Evolutionary conservation across 805 yeast genomes (phyloP).

Genomic region (Scheffersomyces stipitis): DNA sequence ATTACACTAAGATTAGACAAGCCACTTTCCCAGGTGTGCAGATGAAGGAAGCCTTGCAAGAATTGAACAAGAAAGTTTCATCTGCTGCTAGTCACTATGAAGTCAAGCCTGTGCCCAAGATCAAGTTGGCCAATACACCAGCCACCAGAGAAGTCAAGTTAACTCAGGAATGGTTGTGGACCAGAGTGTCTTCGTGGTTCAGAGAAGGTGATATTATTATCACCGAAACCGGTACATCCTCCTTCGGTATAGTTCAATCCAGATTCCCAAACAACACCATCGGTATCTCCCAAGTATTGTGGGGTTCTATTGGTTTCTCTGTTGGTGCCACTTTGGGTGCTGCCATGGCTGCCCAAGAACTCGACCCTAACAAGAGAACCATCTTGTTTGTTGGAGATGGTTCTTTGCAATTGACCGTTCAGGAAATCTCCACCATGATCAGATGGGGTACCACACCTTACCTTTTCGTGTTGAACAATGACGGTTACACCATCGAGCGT

Average conservation of each 20-base stretch:
- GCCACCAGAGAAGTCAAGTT: conserved; percentile 31
- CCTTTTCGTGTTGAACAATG: conserved; percentile 67
- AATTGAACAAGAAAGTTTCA: conserved; percentile 36
- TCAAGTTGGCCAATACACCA: conserved; percentile 47
- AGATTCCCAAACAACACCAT: conserved; percentile 60
- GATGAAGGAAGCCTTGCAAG: conserved; percentile 51
- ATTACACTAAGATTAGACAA: conserved; percentile 65
- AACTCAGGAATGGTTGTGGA: conserved; percentile 70
- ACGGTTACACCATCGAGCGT: conserved; percentile 75
- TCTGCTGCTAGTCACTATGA: conserved; percentile 42
- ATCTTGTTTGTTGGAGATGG: conserved; percentile 74
- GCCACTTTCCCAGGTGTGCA: conserved; percentile 73
- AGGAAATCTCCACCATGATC: conserved; percentile 68
- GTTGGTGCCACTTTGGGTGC: conserved; percentile 72
- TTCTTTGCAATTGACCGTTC: conserved; percentile 71
- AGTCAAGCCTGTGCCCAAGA: conserved; percentile 57
- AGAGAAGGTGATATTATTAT: conserved; percentile 65
- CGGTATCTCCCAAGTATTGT: conserved; percentile 72
- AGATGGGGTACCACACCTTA: conserved; percentile 68
- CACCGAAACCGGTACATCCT: conserved; percentile 75
- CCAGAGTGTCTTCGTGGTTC: conserved; percentile 59
- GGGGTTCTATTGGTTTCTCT: conserved; percentile 76
- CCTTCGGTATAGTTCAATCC: conserved; percentile 67
- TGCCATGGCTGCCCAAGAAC: conserved; percentile 63
- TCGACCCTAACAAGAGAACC: conserved; percentile 61